Base-by-base conservation (phyloP, 345 rosid species). In the Eucalyptus leucophloia region DNA sequence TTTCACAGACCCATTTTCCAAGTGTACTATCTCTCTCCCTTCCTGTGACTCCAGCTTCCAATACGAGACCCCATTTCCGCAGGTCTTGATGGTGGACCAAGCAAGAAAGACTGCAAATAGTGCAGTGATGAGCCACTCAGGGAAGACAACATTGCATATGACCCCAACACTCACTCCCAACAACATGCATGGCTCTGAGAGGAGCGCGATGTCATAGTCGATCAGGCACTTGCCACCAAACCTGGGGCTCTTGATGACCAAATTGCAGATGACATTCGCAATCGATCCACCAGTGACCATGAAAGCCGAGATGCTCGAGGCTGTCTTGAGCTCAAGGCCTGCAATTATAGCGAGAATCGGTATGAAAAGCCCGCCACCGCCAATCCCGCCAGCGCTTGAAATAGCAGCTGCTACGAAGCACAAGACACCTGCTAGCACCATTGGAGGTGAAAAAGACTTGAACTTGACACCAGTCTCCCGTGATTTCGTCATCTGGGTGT, bases 311-410 rank as follows among this genome's bases (percentile, higher is more conserved):
- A 95, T 96, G 88, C 94, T 87, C 2, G 98, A 93, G 17, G 99
- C 99, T 30, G 96, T 93, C 93, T 94, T 96, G 87, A 98, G 96
- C 93, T 97, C 97, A 21, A 97, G 53, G 44, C 97, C 96, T 82
- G 96, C 96, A 12, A 95, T 91, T 47, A 97, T 91, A 23, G 94
- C 96, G 89, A 98, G 90, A 60, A 98, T 93, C 4, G 99, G 99
- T 51, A 97, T 95, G 88, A 92, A 98, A 49, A 98, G 89, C 14
- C 99, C 99, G 34, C 99, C 99, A 14, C 98, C 99, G 1, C 99
- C 99, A 47, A 97, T 94, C 40, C 99, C 99, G 28, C 98, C 99
- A 6, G 99, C 99, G 89, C 99, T 97, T 4, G 99, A 97, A n/a
- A 97, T 92, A 2, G 97, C 88, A 24, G 98, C 93, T 58, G 98